phyloP scores from a whole-genome alignment of 2,329 filamentous ascomycete genomes.

The Aspergillus sp. region DNA sequence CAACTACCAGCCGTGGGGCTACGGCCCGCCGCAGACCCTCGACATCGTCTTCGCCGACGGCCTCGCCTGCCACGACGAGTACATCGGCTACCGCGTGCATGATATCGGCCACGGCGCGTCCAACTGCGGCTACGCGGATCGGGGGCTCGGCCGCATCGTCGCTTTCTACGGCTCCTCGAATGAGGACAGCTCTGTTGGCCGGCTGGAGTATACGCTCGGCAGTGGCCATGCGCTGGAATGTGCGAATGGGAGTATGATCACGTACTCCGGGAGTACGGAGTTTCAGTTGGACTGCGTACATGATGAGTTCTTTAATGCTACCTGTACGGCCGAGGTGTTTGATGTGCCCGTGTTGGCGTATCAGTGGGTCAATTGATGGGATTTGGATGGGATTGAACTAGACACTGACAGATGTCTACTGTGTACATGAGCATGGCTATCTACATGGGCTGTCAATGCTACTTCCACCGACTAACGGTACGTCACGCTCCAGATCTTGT shows the following conservation, averaged over 20 bases:
- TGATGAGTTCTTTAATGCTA: slow-evolving; percentile 27
- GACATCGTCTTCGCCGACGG: slow-evolving; percentile 26
- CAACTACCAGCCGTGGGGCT: slow-evolving; percentile 30
- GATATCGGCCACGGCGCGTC: slow-evolving; percentile 26
- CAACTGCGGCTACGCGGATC: slow-evolving; percentile 30
- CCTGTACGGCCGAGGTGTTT: slow-evolving; percentile 26
- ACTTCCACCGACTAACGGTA: slow-evolving; percentile 20
- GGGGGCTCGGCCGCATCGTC: slow-evolving; percentile 23
- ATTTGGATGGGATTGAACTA: not conserved
- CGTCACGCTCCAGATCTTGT: slow-evolving; percentile 33
- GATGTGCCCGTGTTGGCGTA: slow-evolving; percentile 25
- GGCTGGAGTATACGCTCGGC: slow-evolving; percentile 26
- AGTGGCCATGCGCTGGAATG: slow-evolving; percentile 25
- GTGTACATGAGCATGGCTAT: not conserved
- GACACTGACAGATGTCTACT: not conserved
- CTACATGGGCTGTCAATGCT: too few species aligned
- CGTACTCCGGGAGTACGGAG: slow-evolving; percentile 25
- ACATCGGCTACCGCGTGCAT: slow-evolving; percentile 29
- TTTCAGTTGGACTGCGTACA: slow-evolving; percentile 23
- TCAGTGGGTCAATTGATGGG: slow-evolving; percentile 19
- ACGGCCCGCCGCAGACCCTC: slow-evolving; percentile 24
- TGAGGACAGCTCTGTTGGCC: slow-evolving; percentile 13
- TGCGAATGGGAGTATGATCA: slow-evolving; percentile 26
- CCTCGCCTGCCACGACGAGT: slow-evolving; percentile 25
- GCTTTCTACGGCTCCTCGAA: slow-evolving; percentile 28